Evolutionary conservation across 2,329 filamentous ascomycete species (phyloP).

Genomic region (Aspergillus persii): DNA sequence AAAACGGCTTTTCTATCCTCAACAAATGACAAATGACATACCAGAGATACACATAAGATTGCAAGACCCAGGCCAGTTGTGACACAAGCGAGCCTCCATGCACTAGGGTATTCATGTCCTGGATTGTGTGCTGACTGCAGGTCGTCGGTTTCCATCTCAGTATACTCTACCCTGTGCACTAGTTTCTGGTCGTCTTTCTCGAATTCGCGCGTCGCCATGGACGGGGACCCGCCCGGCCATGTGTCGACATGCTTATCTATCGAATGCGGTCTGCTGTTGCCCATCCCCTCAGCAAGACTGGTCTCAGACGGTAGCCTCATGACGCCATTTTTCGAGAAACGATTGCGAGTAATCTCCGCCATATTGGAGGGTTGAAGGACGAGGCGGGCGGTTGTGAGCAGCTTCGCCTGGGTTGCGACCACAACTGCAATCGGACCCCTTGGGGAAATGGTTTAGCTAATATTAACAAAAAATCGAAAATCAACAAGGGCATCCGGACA

Average conservation of each 20-base stretch:
- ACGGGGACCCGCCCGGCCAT: neutral
- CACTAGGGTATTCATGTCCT: slow-evolving; percentile 1
- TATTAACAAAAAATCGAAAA: neutral
- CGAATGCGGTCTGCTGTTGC: neutral
- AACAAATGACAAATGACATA: neutral
- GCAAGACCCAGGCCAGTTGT: slow-evolving; percentile 4
- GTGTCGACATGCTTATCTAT: neutral
- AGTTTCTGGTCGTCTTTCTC: neutral
- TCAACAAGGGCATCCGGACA: neutral
- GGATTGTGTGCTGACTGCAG: neutral
- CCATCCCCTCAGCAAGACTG: neutral
- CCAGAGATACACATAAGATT: slow-evolving; percentile 11
- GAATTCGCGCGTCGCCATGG: neutral
- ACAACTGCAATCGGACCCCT: neutral
- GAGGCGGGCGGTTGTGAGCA: neutral
- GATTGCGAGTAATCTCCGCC: neutral
- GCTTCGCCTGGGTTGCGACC: neutral
- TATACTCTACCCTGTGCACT: neutral
- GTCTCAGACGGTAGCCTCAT: neutral
- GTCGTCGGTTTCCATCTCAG: neutral
- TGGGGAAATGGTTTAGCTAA: neutral
- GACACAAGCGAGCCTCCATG: slow-evolving; percentile 7
- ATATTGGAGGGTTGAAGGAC: neutral
- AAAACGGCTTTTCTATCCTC: neutral
- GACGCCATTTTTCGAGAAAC: neutral